Percentiles rank a stretch among this genome's conserved stretches.
These are phyloP conservation scores for Penicillium decumbens DNA, from an alignment of 2,329 filamentous ascomycete species.

Conservation along the genomic window DNA sequence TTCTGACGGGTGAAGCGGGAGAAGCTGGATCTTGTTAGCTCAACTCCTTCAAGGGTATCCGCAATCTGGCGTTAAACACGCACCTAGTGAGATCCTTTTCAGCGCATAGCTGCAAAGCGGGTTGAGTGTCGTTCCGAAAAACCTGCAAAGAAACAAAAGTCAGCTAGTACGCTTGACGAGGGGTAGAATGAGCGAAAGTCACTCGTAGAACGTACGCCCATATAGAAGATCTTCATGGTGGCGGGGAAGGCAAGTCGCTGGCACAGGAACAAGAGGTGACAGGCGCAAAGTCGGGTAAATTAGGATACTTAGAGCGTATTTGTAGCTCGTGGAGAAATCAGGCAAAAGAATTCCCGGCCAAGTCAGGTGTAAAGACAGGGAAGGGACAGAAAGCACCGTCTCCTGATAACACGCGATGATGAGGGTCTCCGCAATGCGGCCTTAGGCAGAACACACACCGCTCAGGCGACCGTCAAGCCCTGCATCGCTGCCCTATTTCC, in stretches of 20 bases:
- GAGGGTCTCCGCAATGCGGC: conserved; percentile 11
- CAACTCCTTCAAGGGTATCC: neutral
- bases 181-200: neutral
- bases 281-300: neutral
- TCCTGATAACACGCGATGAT: conserved; percentile 14
- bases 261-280: conserved; percentile 1
- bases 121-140: conserved; percentile 72
- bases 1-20: conserved; percentile 72
- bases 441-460: conserved; percentile 17
- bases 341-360: neutral
- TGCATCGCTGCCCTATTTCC: conserved; percentile 12
- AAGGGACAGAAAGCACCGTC: neutral
- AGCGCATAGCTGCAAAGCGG: conserved; percentile 68
- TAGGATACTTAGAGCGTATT: neutral
- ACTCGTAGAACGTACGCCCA: conserved; percentile 61
- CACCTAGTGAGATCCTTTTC: conserved; percentile 67
- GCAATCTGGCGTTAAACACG: conserved; percentile 3
- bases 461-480: conserved; percentile 11
- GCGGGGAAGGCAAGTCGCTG: conserved; percentile 21
- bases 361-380: conserved; percentile 1
- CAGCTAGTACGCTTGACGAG: neutral
- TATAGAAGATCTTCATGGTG: conserved; percentile 82
- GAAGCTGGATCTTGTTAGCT: conserved; percentile 45
- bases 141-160: conserved; percentile 51
- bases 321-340: neutral